Evolutionary conservation across 345 rosid species (phyloP), one percentile per base, ranked within the genome.

Genomic region (Ricinus communis): DNA sequence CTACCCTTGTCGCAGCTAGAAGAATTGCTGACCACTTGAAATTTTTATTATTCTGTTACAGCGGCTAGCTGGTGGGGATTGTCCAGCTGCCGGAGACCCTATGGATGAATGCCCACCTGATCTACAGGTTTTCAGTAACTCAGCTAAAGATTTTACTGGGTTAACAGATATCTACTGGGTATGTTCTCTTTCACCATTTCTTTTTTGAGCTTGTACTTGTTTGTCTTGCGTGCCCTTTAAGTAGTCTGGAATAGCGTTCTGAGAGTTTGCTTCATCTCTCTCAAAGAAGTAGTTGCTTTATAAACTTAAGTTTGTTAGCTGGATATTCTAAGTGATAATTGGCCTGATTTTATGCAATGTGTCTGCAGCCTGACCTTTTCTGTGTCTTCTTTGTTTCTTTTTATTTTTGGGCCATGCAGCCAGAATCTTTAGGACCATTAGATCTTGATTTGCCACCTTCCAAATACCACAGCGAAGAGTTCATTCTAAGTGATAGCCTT

Each of bases 131-230:
- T 62, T 78, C 73, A 88, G 81, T 65, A 79, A 78, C 76, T 73
- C 88, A 4, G 75, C 66, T 14, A 86, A 80, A 79, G 90, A 72
- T 80, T 85, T 77, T 75, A 81, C 66, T 56, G 92, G 76, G 43
- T 82, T 90, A 72, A 76, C 91, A 15, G 99, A 90, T 74, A 74
- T 95, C 55, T 91, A 87, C 66, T 94, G 97, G 98, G 98, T 94
- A 84, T 67, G 74, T 52, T 58, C 7, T 24, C 62, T 54, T 55
- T 33, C 12, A 15, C 36, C 14, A 14, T 11, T n/a, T n/a, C 12
- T 27, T 5, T 36, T 55, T 16, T 41, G 38, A 3, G 31, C 16
- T 38, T 18, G n/a, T n/a, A n/a, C n/a, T n/a, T 24, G 25, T 30
- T 62, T 52, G 18, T 43, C 62, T 25, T 28, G 7, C 11, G 16